phyloP scores from a whole-genome alignment of 768 basidiomycete species.

The Clitopilus hobsonii region DNA sequence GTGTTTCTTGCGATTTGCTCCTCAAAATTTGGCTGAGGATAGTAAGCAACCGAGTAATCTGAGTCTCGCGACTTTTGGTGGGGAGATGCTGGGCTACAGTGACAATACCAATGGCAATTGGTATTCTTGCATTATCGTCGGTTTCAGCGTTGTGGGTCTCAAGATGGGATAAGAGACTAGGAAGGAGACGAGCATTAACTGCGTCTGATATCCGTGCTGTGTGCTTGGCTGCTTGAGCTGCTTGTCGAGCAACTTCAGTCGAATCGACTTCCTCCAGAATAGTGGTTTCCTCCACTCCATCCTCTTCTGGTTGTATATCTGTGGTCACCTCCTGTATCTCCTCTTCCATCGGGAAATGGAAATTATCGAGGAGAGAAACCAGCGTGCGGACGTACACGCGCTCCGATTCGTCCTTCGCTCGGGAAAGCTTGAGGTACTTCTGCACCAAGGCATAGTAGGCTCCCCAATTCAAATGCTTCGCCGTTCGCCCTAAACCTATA shows the following conservation, averaged over 20 bases:
- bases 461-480: constrained; percentile 76
- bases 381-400: constrained; percentile 82
- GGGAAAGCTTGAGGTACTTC: constrained; percentile 70
- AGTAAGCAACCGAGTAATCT: constrained; percentile 75
- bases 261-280: background rate
- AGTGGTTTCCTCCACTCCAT: constrained; percentile 11
- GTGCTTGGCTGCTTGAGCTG: constrained; percentile 6
- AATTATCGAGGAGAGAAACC: constrained; percentile 82
- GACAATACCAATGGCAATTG: constrained; percentile 82
- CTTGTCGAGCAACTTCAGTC: background rate
- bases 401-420: constrained; percentile 65
- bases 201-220: constrained; percentile 60
- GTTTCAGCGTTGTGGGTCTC: constrained; percentile 75
- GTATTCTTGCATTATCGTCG: constrained; percentile 84
- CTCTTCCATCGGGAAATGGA: constrained; percentile 85
- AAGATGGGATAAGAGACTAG: constrained; percentile 72
- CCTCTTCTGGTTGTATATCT: constrained; percentile 22
- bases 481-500: constrained; percentile 68
- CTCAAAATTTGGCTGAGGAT: constrained; percentile 85
- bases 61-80: constrained; percentile 49
- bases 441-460: constrained; percentile 77
- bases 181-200: constrained; percentile 73
- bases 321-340: constrained; percentile 24
- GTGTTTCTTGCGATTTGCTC: constrained; percentile 90
- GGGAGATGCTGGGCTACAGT: constrained; percentile 83